phyloP scores from a whole-genome alignment of 805 yeast genomes.

The Saccharomycopsis amapae region DNA sequence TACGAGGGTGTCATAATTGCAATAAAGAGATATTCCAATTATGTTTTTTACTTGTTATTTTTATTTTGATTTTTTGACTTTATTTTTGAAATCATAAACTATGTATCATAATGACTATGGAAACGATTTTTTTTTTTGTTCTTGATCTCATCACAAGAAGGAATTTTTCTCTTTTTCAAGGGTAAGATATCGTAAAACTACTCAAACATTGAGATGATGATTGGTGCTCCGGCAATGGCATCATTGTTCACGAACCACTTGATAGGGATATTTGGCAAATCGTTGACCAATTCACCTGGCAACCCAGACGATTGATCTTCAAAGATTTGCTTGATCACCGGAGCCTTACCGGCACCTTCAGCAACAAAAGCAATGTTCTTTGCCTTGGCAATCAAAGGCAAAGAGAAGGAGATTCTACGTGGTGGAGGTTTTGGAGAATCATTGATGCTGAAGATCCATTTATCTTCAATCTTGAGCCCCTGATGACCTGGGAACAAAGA shows the following conservation, averaged over 20 bases:
- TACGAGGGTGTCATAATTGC: too few relatives aligned
- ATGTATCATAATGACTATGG: too few relatives aligned
- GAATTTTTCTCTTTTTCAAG: background rate
- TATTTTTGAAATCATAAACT: background rate
- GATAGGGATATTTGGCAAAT: slow-evolving; percentile 27
- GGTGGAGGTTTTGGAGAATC: slow-evolving; percentile 88
- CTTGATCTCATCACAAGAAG: too few relatives aligned
- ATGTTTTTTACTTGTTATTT: background rate
- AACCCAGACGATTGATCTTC: slow-evolving; percentile 39
- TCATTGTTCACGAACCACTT: slow-evolving; percentile 78
- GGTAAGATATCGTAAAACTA: background rate
- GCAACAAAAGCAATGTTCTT: slow-evolving; percentile 91
- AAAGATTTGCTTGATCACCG: slow-evolving; percentile 65
- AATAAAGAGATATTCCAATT: too few relatives aligned
- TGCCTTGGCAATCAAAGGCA: slow-evolving; percentile 92
- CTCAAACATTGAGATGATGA: slow-evolving; percentile 20
- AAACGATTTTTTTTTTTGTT: too few relatives aligned
- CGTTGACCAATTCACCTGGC: slow-evolving; percentile 74
- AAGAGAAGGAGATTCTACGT: slow-evolving; percentile 80
- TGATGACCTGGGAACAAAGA: slow-evolving; percentile 84
- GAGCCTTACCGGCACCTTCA: slow-evolving; percentile 84
- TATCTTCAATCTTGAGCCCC: slow-evolving; percentile 75
- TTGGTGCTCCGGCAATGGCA: slow-evolving; percentile 60
- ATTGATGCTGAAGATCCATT: slow-evolving; percentile 90
- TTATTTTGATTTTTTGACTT: too few relatives aligned